Evolutionary conservation across 2,329 filamentous ascomycete genomes (phyloP).

Genomic region (Leptographium galeiforme): DNA sequence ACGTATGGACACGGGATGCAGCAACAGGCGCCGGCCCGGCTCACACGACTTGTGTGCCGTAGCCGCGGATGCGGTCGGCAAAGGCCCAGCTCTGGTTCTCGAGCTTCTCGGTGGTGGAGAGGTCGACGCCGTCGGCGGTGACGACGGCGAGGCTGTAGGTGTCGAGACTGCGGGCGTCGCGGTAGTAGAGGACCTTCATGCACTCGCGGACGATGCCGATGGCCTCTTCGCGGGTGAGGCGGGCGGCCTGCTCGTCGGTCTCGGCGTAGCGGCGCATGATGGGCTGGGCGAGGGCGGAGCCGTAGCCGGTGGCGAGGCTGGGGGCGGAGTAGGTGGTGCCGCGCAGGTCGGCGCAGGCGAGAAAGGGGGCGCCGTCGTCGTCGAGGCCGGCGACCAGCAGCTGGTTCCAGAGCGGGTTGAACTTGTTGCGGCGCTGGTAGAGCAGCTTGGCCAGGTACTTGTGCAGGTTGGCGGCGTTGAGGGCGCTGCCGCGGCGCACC

Average conservation of each 20-base stretch:
- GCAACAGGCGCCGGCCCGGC: too few species aligned
- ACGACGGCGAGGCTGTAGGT: constrained; percentile 84
- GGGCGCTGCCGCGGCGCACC: constrained; percentile 33
- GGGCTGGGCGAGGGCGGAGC: constrained; percentile 82
- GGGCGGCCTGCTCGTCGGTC: constrained; percentile 64
- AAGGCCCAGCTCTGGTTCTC: constrained; percentile 98
- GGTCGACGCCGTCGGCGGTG: constrained; percentile 74
- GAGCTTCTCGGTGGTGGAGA: constrained; percentile 74
- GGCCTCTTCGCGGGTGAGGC: constrained; percentile 64
- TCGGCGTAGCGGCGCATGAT: constrained; percentile 75
- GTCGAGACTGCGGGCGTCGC: constrained; percentile 86
- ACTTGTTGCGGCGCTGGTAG: constrained; percentile 87
- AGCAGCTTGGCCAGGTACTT: constrained; percentile 93
- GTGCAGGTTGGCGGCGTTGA: constrained; percentile 90
- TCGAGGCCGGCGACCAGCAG: constrained; percentile 83
- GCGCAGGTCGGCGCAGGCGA: constrained; percentile 81
- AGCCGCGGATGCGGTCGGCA: constrained; percentile 86
- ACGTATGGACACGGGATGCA: too few species aligned
- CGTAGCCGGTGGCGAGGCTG: constrained; percentile 85
- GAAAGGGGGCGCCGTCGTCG: constrained; percentile 67
- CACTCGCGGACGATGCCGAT: constrained; percentile 75
- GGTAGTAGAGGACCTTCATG: constrained; percentile 97
- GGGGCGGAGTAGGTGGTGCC: constrained; percentile 85
- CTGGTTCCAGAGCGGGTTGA: constrained; percentile 97
- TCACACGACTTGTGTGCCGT: constrained; percentile 69